Evolutionary conservation across 495 filamentous ascomycete species (phyloP).

Genomic region (Aspergillus bertholletiae): DNA sequence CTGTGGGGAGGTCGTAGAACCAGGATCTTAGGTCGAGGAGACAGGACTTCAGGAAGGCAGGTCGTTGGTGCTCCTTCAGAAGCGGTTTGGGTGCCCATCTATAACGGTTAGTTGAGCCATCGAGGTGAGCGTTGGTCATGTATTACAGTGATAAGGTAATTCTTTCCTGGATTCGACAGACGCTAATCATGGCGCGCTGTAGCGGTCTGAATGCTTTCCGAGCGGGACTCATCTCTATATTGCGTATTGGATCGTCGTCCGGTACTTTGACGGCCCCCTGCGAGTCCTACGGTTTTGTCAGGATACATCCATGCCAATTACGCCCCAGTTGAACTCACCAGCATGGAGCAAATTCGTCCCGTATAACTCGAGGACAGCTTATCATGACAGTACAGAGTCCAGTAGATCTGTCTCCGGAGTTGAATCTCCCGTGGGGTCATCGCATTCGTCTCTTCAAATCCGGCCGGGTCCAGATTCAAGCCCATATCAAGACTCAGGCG

Average conservation of each 20-base stretch:
- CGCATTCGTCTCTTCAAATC: slow-evolving; percentile 19
- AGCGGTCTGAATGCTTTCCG: slow-evolving; percentile 16
- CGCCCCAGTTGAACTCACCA: slow-evolving; percentile 13
- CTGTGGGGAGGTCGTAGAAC: slow-evolving; percentile 24
- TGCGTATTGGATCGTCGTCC: slow-evolving; percentile 14
- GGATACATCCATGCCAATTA: not conserved
- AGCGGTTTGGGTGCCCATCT: slow-evolving; percentile 28
- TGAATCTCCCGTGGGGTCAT: slow-evolving; percentile 23
- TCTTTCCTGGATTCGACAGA: slow-evolving; percentile 27
- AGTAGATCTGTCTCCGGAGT: slow-evolving; percentile 28
- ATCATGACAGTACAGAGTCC: slow-evolving; percentile 30
- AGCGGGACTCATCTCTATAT: slow-evolving; percentile 4
- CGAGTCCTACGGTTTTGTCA: slow-evolving; percentile 15
- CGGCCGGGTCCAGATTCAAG: slow-evolving; percentile 26
- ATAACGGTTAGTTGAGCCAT: not conserved
- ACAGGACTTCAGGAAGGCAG: slow-evolving; percentile 23
- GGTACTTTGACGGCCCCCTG: slow-evolving; percentile 29
- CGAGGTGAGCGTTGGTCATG: too few relatives aligned
- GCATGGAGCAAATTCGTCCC: slow-evolving; percentile 27
- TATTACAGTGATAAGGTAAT: slow-evolving; percentile 25
- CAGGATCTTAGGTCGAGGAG: slow-evolving; percentile 27
- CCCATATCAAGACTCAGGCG: slow-evolving; percentile 30
- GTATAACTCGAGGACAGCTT: slow-evolving; percentile 30
- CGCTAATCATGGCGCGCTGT: slow-evolving; percentile 24
- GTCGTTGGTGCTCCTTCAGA: slow-evolving; percentile 14